Evolutionary conservation across 257 asterid genomes (phyloP), one percentile per base, ranked within the genome.

Genomic region (Leptodermis oblonga): DNA sequence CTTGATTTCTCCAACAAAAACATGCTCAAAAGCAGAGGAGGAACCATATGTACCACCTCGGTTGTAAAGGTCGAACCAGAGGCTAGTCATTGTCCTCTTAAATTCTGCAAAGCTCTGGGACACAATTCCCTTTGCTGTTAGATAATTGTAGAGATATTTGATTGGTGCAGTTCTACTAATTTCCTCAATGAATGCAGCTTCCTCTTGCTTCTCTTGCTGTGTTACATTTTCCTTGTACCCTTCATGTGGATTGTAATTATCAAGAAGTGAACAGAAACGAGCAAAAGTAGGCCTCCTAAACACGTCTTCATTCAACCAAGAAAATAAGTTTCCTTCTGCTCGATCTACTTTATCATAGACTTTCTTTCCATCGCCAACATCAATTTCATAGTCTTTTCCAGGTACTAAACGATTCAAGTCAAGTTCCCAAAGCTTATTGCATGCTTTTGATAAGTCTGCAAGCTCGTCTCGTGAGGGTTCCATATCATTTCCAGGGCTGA

Each of bases 21-120:
- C 98, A 87, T 92, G 98, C 79, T 92, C 98, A 79, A 92, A 92
- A 79, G 98, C 98, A 33, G 96, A 92, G 68, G 98, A 92, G 75
- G 84, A 82, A 72, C 90, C 77, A 65, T 87, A 83, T 43, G 93
- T 83, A 83, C 98, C 97, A 34, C 97, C 96, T 79, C 98, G 79
- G 60, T 88, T 88, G 78, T 82, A 92, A 74, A 88, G 96, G 68
- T 86, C 96, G 70, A 92, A 92, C 98, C 98, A 92, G 51, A 90
- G 84, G 65, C 80, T 75, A 28, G 80, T 77, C 88, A 90, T 68
- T 85, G 77, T 85, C 74, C 73, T 75, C 88, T 92, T 90, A 66
- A 92, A 90, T 8, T 87, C 95, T 63, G 83, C 74, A 77, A 55
- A 75, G 79, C 73, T 80, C 54, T 59, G 88, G 37, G 93, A 70